phyloP scores from a whole-genome alignment of 768 basidiomycete species.

The Leccinum arenicola region DNA sequence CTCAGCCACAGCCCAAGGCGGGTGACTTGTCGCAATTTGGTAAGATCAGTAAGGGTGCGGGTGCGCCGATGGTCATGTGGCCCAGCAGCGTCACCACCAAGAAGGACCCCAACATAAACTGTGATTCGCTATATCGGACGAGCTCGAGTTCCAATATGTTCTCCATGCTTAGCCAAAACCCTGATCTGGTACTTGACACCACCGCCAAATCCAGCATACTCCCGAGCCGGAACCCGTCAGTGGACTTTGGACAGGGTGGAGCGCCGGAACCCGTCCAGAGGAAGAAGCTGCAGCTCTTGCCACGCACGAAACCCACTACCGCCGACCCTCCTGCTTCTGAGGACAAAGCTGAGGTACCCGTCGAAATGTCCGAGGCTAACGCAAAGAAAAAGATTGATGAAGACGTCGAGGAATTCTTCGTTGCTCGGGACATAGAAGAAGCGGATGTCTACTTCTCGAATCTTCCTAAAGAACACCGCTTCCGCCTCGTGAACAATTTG shows the following conservation, averaged over 20 bases:
- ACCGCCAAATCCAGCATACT: conserved; percentile 51
- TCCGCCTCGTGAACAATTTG: conserved; percentile 70
- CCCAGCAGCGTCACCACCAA: conserved; percentile 83
- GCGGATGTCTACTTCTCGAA: conserved; percentile 74
- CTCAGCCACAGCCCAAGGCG: conserved; percentile 68
- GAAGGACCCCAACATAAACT: conserved; percentile 54
- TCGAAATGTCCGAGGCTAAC: conserved; percentile 43
- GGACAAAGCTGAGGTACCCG: conserved; percentile 44
- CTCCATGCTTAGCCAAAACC: conserved; percentile 70
- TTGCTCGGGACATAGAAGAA: conserved; percentile 66
- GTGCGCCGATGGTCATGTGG: conserved; percentile 72
- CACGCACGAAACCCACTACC: not conserved
- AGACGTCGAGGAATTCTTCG: conserved; percentile 84
- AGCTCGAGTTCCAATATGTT: conserved; percentile 85
- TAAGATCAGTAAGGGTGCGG: conserved; percentile 71
- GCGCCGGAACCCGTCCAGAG: conserved; percentile 39
- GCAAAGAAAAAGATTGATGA: no score
- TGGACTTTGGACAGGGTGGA: conserved; percentile 46
- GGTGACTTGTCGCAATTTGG: conserved; percentile 88
- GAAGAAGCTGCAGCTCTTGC: not conserved
- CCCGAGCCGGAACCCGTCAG: conserved; percentile 48
- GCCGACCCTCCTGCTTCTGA: conserved; percentile 41
- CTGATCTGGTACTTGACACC: conserved; percentile 54
- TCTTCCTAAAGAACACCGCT: conserved; percentile 63
- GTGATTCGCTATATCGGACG: conserved; percentile 73